Conservation (phyloP, 208 protist species). For the Wallacemonas rigidus region DNA sequence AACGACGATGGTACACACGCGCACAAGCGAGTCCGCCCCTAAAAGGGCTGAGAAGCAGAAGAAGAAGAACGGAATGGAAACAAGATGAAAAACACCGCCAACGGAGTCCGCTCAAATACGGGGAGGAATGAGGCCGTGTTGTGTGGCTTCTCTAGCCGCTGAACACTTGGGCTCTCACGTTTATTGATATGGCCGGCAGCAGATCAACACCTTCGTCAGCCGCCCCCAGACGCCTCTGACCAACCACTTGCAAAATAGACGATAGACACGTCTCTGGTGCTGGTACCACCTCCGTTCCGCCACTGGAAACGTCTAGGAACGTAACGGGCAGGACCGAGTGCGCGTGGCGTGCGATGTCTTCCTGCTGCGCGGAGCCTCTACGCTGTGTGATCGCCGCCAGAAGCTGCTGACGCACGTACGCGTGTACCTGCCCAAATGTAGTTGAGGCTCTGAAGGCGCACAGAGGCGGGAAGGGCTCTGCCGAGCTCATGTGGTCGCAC, state of each 20-base stretch:
- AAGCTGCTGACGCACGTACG: neutral
- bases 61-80: neutral
- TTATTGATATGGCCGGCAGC: neutral
- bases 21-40: too few relatives aligned
- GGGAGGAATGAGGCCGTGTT: too few relatives aligned
- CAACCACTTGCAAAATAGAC: neutral
- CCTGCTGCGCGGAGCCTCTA: neutral
- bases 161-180: slow-evolving; percentile 8
- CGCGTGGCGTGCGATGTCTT: neutral
- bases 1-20: too few relatives aligned
- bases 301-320: neutral
- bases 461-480: neutral
- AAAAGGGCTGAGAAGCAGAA: too few relatives aligned
- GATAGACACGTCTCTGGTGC: neutral
- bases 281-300: neutral
- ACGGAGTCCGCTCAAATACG: too few relatives aligned
- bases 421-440: slow-evolving; percentile 6
- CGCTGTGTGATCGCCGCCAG: neutral
- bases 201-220: neutral
- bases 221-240: neutral
- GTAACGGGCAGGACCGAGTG: neutral
- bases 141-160: neutral
- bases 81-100: neutral
- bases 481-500: neutral
- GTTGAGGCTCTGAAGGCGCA: neutral